These are phyloP conservation scores for Russula ochroleuca DNA, from an alignment of 768 basidiomycete genomes.

Conservation along the genomic window DNA sequence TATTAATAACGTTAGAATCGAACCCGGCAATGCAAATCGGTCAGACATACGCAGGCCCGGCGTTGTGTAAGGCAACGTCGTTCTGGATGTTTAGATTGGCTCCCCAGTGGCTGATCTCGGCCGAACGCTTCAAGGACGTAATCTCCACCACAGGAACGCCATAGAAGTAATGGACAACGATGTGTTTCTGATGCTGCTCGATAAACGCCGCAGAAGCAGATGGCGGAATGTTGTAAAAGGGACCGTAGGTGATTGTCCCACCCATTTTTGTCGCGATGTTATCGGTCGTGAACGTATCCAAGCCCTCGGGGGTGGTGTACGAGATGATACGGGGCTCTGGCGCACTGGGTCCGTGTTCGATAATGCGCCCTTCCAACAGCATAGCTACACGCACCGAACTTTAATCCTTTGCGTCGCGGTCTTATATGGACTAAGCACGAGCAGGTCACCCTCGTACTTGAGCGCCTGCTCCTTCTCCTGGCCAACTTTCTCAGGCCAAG, in stretches of 20 bases:
- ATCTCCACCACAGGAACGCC: constrained; percentile 81
- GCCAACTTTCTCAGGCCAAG: constrained; percentile 67
- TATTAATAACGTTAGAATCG: constrained; percentile 34
- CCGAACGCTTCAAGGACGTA: constrained; percentile 62
- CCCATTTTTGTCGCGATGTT: constrained; percentile 65
- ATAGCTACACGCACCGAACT: constrained; percentile 56
- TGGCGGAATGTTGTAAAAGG: constrained; percentile 69
- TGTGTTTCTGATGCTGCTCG: constrained; percentile 54
- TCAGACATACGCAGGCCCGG: constrained; percentile 74
- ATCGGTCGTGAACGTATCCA: constrained; percentile 59
- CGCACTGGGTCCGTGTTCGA: constrained; percentile 44
- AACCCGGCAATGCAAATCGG: background rate
- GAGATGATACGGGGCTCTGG: constrained; percentile 65
- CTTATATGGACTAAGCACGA: constrained; percentile 79
- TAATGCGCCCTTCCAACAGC: background rate
- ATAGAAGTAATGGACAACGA: constrained; percentile 76
- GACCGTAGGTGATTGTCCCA: constrained; percentile 82
- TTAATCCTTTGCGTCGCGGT: constrained; percentile 84
- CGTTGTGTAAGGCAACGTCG: constrained; percentile 78
- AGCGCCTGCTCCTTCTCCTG: constrained; percentile 79
- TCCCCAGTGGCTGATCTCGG: constrained; percentile 97
- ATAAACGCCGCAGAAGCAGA: constrained; percentile 57
- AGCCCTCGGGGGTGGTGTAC: constrained; percentile 60
- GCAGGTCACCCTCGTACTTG: constrained; percentile 69
- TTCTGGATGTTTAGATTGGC: constrained; percentile 92